Evolutionary conservation across 768 basidiomycete genomes (phyloP).

Genomic region (Zangia roseola): DNA sequence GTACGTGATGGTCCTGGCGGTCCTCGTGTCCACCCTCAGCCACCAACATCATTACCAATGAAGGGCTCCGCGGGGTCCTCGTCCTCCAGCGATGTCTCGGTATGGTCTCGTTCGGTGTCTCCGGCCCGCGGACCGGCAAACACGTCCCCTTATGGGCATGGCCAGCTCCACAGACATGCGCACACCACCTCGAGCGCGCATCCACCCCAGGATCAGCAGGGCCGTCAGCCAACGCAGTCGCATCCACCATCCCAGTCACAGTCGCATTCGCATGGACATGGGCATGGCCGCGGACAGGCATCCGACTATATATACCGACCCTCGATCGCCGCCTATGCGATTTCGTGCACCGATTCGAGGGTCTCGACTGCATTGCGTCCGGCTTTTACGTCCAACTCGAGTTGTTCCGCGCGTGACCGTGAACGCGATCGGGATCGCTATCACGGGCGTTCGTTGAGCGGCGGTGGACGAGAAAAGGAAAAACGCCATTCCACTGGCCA

Average conservation of each 20-base stretch:
- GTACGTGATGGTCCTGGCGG: background rate
- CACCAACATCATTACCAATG: constrained; percentile 1
- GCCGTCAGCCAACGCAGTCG: constrained; percentile 3
- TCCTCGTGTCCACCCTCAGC: constrained; percentile 2
- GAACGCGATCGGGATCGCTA: constrained; percentile 20
- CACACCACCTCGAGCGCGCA: constrained; percentile 3
- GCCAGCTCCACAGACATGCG: constrained; percentile 17
- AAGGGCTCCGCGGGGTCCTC: constrained; percentile 23
- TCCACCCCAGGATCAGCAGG: constrained; percentile 17
- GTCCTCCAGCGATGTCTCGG: constrained; percentile 22
- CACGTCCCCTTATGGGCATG: constrained; percentile 9
- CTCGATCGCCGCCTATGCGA: constrained; percentile 31
- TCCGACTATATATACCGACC: constrained; percentile 30
- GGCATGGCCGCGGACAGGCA: constrained; percentile 7
- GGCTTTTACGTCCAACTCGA: constrained; percentile 29
- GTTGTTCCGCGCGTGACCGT: constrained; percentile 16
- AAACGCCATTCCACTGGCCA: constrained; percentile 8
- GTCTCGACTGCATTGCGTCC: constrained; percentile 35
- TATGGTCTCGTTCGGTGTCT: constrained; percentile 28
- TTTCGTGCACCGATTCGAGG: constrained; percentile 32
- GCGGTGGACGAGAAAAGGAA: constrained; percentile 13
- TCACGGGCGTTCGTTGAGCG: constrained; percentile 6
- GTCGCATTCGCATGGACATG: background rate
- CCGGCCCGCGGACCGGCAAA: constrained; percentile 17
- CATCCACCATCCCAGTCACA: background rate